These are phyloP conservation scores for Tetradesmus obliquus DNA, from an alignment of 139 green algal genomes.

Conservation along the genomic window DNA sequence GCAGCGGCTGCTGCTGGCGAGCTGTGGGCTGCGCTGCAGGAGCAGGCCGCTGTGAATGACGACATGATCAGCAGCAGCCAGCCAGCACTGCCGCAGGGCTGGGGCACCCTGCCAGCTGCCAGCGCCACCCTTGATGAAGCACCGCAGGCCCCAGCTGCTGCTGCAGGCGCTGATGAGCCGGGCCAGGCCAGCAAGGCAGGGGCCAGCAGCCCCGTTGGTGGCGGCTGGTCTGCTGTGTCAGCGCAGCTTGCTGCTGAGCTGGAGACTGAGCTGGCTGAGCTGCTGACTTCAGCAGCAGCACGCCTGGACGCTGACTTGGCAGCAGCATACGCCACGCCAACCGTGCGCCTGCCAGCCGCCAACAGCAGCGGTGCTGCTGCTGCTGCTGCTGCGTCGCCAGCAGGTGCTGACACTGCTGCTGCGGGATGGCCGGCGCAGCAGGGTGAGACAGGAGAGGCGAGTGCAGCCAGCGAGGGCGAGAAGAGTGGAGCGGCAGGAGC, in stretches of 20 bases:
- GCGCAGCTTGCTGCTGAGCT: conserved; percentile 6
- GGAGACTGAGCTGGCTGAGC: conserved; percentile 29
- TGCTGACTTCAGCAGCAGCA: conserved; percentile 34
- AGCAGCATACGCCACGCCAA: not conserved
- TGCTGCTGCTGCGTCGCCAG: too few species aligned
- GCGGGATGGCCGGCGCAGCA: not conserved
- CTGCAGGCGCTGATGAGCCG: not conserved
- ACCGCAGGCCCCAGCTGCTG: not conserved
- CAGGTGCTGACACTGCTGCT: not conserved
- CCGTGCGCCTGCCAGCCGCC: not conserved
- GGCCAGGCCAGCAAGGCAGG: not conserved
- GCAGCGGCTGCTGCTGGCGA: not conserved
- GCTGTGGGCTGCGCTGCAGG: not conserved
- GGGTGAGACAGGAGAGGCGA: not conserved
- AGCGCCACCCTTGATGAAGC: not conserved
- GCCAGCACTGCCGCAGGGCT: not conserved
- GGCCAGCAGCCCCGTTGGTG: not conserved
- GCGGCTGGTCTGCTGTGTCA: conserved; percentile 25
- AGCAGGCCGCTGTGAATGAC: not conserved
- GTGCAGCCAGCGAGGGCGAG: not conserved
- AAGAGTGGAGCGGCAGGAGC: not conserved
- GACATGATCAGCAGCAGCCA: not conserved
- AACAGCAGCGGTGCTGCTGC: not conserved
- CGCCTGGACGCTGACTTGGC: conserved; percentile 8
- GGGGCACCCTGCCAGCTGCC: not conserved